Conservation (phyloP, 257 asterid genomes). For the Capsicum rhomboideum region DNA sequence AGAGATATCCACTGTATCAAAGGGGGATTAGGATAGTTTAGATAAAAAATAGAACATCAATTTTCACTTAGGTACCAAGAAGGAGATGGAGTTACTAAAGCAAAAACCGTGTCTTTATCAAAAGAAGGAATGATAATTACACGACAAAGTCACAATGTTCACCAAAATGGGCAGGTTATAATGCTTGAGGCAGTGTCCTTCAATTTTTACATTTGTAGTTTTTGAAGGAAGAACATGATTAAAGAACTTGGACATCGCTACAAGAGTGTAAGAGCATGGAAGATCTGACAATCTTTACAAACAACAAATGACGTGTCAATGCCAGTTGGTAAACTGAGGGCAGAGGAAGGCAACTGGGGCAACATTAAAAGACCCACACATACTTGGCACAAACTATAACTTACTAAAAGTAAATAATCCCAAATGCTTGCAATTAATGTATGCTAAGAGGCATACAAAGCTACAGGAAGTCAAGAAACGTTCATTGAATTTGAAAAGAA, state of each 20-base stretch:
- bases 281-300: neutral
- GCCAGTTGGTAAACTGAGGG: neutral
- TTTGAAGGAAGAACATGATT: constrained; percentile 8
- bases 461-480: neutral
- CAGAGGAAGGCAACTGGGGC: neutral
- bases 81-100: constrained; percentile 6
- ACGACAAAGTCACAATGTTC: neutral
- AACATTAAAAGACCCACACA: neutral
- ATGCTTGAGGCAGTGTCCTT: constrained; percentile 15
- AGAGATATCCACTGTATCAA: neutral
- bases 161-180: constrained; percentile 20
- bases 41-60: neutral
- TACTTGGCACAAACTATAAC: neutral
- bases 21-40: neutral
- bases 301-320: neutral
- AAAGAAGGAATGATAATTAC: neutral
- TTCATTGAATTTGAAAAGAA: too few relatives aligned
- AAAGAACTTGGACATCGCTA: neutral
- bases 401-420: neutral
- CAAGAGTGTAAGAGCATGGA: neutral
- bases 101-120: constrained; percentile 1
- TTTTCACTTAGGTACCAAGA: neutral
- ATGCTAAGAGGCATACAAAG: neutral
- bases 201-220: constrained; percentile 19
- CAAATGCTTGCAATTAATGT: neutral